phyloP scores from a whole-genome alignment of 2,329 filamentous ascomycete species.

The Trichoderma sp. region DNA sequence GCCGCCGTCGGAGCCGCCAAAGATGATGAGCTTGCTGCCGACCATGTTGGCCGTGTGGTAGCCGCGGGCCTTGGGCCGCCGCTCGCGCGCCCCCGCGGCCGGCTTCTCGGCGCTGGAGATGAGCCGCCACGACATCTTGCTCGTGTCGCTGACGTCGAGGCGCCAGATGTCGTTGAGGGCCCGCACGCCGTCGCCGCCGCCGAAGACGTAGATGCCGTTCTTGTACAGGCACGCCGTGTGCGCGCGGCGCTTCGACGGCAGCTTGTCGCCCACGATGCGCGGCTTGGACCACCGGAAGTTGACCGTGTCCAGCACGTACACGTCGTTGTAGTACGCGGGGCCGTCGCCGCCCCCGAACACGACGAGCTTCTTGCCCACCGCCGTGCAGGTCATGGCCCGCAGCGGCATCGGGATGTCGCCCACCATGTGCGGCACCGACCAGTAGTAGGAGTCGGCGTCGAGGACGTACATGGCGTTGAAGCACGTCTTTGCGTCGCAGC shows the following conservation, averaged over 20 bases:
- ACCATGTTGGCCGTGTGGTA: constrained; percentile 77
- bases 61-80: constrained; percentile 63
- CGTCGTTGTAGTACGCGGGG: constrained; percentile 71
- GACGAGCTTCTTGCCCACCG: constrained; percentile 69
- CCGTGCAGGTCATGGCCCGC: constrained; percentile 72
- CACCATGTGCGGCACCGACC: constrained; percentile 65
- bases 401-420: constrained; percentile 67
- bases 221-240: constrained; percentile 73
- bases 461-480: constrained; percentile 71
- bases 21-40: constrained; percentile 71
- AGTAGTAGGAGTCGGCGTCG: constrained; percentile 70
- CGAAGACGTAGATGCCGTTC: constrained; percentile 72
- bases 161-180: constrained; percentile 73
- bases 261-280: constrained; percentile 58
- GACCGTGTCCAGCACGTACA: constrained; percentile 71
- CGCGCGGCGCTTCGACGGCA: constrained; percentile 64
- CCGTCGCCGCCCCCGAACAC: constrained; percentile 72
- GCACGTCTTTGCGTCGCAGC: constrained; percentile 66
- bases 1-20: constrained; percentile 68
- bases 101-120: constrained; percentile 55
- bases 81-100: constrained; percentile 38
- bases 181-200: constrained; percentile 69
- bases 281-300: constrained; percentile 69
- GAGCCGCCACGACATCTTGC: constrained; percentile 69
- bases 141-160: constrained; percentile 67